phyloP scores from a whole-genome alignment of 345 rosid genomes.

The Populus deltoides region DNA sequence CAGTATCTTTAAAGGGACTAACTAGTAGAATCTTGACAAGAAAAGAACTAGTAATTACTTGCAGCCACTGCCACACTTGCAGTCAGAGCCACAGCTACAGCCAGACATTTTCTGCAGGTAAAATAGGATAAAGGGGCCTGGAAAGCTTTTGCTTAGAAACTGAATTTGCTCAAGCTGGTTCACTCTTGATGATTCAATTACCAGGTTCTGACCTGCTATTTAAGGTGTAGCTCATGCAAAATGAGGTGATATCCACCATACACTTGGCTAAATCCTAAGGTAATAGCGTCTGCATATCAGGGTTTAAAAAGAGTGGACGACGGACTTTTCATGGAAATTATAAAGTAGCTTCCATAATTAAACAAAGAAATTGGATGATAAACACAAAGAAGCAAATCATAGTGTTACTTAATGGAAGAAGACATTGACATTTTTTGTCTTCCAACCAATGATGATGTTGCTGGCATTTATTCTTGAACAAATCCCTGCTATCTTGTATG shows the following conservation, averaged over 20 bases:
- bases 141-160: not conserved
- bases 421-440: not conserved
- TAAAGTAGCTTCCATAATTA: not conserved
- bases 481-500: too few relatives aligned
- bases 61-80: slow-evolving; percentile 18
- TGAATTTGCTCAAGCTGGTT: not conserved
- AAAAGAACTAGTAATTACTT: slow-evolving; percentile 2
- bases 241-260: slow-evolving; percentile 10
- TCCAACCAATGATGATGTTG: not conserved
- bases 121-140: not conserved
- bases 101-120: slow-evolving; percentile 7
- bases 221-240: not conserved
- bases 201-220: not conserved
- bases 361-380: not conserved
- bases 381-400: too few relatives aligned
- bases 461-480: too few relatives aligned
- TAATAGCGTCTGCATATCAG: not conserved
- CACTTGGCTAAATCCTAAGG: slow-evolving; percentile 28
- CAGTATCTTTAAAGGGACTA: not conserved
- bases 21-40: not conserved
- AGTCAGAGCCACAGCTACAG: slow-evolving; percentile 23
- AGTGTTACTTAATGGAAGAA: not conserved
- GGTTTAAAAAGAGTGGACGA: not conserved
- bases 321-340: not conserved
- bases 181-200: not conserved